Percentiles rank a stretch among this genome's conserved stretches.
These are phyloP conservation scores for Rickenella mellea DNA, from an alignment of 768 basidiomycete genomes.

Conservation along the genomic window DNA sequence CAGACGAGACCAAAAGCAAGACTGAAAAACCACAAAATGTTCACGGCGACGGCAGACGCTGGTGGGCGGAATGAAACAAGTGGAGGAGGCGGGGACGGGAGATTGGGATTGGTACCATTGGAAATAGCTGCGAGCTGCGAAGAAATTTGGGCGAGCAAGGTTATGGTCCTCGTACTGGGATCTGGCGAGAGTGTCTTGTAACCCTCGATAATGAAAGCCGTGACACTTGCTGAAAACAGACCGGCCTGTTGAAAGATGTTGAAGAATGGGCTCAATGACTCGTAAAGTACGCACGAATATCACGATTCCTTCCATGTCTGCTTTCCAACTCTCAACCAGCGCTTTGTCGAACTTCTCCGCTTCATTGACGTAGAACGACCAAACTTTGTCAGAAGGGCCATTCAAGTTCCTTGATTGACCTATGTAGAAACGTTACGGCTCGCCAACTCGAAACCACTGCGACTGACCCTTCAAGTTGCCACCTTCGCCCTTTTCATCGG, in stretches of 20 bases:
- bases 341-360: slow-evolving; percentile 6
- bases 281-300: slow-evolving; percentile 6
- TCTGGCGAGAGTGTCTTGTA: slow-evolving; percentile 8
- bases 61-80: not conserved
- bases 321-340: slow-evolving; percentile 7
- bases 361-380: slow-evolving; percentile 3
- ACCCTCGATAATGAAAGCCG: slow-evolving; percentile 7
- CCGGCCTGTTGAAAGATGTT: slow-evolving; percentile 7
- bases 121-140: slow-evolving; percentile 4
- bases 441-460: no score
- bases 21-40: slow-evolving; percentile 4
- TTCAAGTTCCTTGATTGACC: no score
- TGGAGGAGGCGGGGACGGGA: not conserved
- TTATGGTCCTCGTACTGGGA: not conserved
- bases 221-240: slow-evolving; percentile 5
- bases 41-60: not conserved
- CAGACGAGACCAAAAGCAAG: not conserved
- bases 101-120: no score
- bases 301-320: slow-evolving; percentile 7
- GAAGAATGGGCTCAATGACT: not conserved
- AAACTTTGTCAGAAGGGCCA: slow-evolving; percentile 3
- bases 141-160: slow-evolving; percentile 2
- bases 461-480: no score
- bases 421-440: no score
- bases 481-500: no score